Conservation (phyloP, 441 rosid species). For the Arabidopsis lyrata region DNA sequence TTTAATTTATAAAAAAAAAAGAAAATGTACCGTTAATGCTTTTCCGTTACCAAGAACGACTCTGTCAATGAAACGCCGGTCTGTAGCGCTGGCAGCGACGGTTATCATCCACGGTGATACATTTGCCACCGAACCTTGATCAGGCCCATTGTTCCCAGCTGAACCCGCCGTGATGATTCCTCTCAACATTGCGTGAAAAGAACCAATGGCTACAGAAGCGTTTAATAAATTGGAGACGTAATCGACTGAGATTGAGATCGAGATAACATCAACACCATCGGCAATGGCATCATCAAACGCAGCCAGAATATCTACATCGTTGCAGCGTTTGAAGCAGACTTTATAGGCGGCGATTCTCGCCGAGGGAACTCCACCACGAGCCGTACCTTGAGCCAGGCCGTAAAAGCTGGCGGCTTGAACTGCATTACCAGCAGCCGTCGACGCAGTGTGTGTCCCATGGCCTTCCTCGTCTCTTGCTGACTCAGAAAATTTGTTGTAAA, state of each 20-base stretch:
- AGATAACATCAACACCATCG: slow-evolving; percentile 57
- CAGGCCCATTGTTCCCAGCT: slow-evolving; percentile 57
- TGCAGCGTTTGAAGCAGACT: slow-evolving; percentile 54
- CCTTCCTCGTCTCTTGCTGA: slow-evolving; percentile 54
- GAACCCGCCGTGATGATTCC: slow-evolving; percentile 49
- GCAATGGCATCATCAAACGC: slow-evolving; percentile 61
- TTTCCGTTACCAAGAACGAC: slow-evolving; percentile 59
- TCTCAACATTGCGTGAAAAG: slow-evolving; percentile 53
- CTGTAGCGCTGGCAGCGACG: slow-evolving; percentile 57
- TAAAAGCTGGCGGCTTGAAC: slow-evolving; percentile 50
- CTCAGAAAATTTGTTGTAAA: background rate
- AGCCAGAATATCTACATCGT: slow-evolving; percentile 48
- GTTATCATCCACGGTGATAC: slow-evolving; percentile 59
- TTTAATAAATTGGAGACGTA: slow-evolving; percentile 13
- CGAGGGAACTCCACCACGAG: slow-evolving; percentile 64
- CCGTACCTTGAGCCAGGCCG: slow-evolving; percentile 59
- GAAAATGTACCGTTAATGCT: slow-evolving; percentile 44
- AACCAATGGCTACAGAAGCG: slow-evolving; percentile 48
- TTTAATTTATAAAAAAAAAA: background rate
- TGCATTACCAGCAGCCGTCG: slow-evolving; percentile 56
- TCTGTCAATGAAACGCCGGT: slow-evolving; percentile 48
- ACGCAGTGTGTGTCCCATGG: slow-evolving; percentile 66
- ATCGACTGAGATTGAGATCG: slow-evolving; percentile 46
- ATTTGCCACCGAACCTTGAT: slow-evolving; percentile 24
- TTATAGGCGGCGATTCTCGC: slow-evolving; percentile 57